These are phyloP conservation scores for Venustampulla echinocandica DNA, from an alignment of 495 filamentous ascomycete species.

Conservation along the genomic window DNA sequence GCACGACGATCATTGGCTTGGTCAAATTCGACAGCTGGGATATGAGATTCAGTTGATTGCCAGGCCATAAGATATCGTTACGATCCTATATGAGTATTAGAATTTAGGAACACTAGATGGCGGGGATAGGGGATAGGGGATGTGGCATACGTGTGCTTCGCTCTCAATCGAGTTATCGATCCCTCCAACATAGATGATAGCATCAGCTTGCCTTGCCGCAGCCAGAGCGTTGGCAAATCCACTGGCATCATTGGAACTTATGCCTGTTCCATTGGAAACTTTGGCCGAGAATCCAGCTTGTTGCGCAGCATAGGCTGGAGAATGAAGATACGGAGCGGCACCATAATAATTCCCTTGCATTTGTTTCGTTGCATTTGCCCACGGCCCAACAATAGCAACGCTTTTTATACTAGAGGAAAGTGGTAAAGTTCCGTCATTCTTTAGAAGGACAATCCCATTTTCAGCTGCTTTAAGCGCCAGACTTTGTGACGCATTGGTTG, in stretches of 20 bases:
- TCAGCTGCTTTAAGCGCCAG: slow-evolving; percentile 51
- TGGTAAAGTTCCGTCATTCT: slow-evolving; percentile 52
- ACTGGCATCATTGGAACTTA: slow-evolving; percentile 30
- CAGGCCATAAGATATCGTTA: slow-evolving; percentile 47
- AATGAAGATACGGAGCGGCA: slow-evolving; percentile 45
- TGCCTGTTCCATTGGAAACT: slow-evolving; percentile 34
- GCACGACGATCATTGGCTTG: slow-evolving; percentile 49
- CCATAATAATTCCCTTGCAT: slow-evolving; percentile 57
- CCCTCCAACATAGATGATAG: slow-evolving; percentile 49
- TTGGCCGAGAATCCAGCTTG: slow-evolving; percentile 36
- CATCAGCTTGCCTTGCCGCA: slow-evolving; percentile 43
- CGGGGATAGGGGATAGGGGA: background rate
- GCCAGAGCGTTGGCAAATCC: slow-evolving; percentile 36
- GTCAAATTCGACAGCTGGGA: slow-evolving; percentile 36
- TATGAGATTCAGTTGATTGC: slow-evolving; percentile 48
- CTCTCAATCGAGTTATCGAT: slow-evolving; percentile 49
- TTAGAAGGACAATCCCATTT: slow-evolving; percentile 50
- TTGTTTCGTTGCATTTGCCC: slow-evolving; percentile 49
- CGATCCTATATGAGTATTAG: slow-evolving; percentile 35
- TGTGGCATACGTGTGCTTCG: slow-evolving; percentile 28
- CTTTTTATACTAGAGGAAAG: slow-evolving; percentile 31
- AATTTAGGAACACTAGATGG: background rate
- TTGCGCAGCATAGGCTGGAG: slow-evolving; percentile 42
- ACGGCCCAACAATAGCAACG: slow-evolving; percentile 51
- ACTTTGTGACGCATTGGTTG: slow-evolving; percentile 39